These are phyloP conservation scores for Cardiospermum halicacabum DNA, from an alignment of 345 rosid species.

Conservation along the genomic window DNA sequence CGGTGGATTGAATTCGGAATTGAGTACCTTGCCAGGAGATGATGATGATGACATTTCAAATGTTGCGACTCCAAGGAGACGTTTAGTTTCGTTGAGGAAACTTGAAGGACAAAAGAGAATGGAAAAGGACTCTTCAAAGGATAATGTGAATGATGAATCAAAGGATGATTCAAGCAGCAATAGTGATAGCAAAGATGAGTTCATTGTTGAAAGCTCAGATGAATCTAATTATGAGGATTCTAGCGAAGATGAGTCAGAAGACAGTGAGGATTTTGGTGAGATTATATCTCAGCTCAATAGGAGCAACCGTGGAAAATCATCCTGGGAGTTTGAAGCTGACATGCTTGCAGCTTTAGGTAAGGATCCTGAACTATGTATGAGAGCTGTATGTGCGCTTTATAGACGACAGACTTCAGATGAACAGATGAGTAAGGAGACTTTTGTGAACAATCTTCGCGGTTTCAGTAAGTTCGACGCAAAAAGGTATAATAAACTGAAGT, in stretches of 20 bases:
- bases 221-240: constrained; percentile 12
- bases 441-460: constrained; percentile 46
- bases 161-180: constrained; percentile 40
- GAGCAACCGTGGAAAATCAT: constrained; percentile 34
- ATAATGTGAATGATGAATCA: constrained; percentile 33
- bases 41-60: constrained; percentile 15
- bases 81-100: constrained; percentile 39
- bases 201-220: constrained; percentile 45
- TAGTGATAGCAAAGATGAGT: constrained; percentile 43
- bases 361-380: constrained; percentile 67
- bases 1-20: constrained; percentile 12
- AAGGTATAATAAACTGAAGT: too few species aligned
- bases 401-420: constrained; percentile 64
- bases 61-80: constrained; percentile 21
- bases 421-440: constrained; percentile 31
- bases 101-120: constrained; percentile 13
- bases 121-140: constrained; percentile 20
- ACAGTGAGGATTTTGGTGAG: constrained; percentile 22
- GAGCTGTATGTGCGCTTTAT: constrained; percentile 72
- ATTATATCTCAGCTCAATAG: constrained; percentile 44
- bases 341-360: constrained; percentile 73
- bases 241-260: constrained; percentile 39
- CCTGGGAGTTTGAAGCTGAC: constrained; percentile 60
- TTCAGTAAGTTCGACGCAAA: constrained; percentile 61
- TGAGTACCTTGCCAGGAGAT: constrained; percentile 7